Evolutionary conservation across 176 grass and related monocot genomes (phyloP), one percentile per base, ranked within the genome.

Genomic region (Tillandsia leiboldiana): DNA sequence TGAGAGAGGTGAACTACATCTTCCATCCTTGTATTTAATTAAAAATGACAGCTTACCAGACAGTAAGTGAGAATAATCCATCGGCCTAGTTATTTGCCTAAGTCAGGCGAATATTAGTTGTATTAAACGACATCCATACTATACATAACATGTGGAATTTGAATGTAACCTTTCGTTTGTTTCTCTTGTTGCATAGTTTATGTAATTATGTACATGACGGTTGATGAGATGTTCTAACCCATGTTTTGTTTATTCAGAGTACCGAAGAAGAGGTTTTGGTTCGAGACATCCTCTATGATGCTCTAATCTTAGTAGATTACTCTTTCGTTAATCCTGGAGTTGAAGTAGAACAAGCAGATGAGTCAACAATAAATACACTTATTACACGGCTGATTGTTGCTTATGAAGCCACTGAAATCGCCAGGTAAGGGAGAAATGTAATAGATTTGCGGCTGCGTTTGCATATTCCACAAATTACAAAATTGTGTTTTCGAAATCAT

Each of bases 271-370:
- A 99, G 80, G 75, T 72, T 53, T 79, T 99, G 84, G 80, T 86
- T 52, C 81, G 94, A 63, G 90, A 88, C 73, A 71, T 88, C 53
- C 84, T 99, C 67, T 90, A 76, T 77, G 94, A 99, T 90, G 80
- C 94, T 74, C 78, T 99, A 63, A 93, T 99, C 48, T 76, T 92
- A 73, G 87, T 87, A 63, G 87, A 99, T 81, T 93, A 99, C 84
- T 93, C 94, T 75, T 93, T 99, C 72, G 76, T 93, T 80, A 90
- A 90, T 75, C 72, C 76, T 49, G 76, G 72, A 78, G 75, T 76
- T 81, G 81, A 69, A 79, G 78, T 85, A 65, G 80, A 87, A 71
- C 77, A 84, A 73, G 78, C 81, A 71, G 86, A 91, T 77, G 69
- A 73, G 72, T 88, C 80, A 64, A 65, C 80, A 58, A 79, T 93